Evolutionary conservation across 177 flowering plant species (phyloP).

Genomic region (Viscum album): DNA sequence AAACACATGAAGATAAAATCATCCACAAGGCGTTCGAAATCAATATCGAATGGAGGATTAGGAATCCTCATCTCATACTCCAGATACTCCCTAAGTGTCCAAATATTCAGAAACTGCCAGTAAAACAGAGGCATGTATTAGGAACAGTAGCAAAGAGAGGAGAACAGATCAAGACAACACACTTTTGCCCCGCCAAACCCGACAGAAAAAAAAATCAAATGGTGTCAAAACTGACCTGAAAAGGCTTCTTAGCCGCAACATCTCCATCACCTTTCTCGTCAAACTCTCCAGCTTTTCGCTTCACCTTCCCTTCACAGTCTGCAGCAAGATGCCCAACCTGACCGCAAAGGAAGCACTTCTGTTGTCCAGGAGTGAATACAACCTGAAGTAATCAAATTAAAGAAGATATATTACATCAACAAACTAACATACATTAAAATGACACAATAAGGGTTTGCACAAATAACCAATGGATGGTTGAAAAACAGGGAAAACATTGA

Average conservation of each 20-base stretch:
- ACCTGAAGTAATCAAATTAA: constrained; percentile 34
- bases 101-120: constrained; percentile 78
- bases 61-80: constrained; percentile 83
- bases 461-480: too few relatives aligned
- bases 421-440: not conserved
- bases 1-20: constrained; percentile 97
- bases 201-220: not conserved
- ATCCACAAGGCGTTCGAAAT: constrained; percentile 80
- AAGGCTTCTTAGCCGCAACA: constrained; percentile 64
- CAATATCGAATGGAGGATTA: constrained; percentile 62
- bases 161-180: not conserved
- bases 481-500: too few relatives aligned
- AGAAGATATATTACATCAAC: not conserved
- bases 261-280: constrained; percentile 73
- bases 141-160: not conserved
- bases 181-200: constrained; percentile 4
- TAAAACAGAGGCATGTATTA: not conserved
- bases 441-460: too few relatives aligned
- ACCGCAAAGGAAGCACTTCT: constrained; percentile 94
- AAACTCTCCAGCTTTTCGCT: constrained; percentile 84
- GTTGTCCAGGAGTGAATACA: constrained; percentile 88
- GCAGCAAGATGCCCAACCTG: constrained; percentile 96
- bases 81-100: constrained; percentile 92
- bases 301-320: constrained; percentile 81
- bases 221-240: constrained; percentile 42